Percentiles rank a stretch among this genome's conserved stretches.
Conservation (phyloP, 768 basidiomycete species). For the Saitozyma podzolica region DNA sequence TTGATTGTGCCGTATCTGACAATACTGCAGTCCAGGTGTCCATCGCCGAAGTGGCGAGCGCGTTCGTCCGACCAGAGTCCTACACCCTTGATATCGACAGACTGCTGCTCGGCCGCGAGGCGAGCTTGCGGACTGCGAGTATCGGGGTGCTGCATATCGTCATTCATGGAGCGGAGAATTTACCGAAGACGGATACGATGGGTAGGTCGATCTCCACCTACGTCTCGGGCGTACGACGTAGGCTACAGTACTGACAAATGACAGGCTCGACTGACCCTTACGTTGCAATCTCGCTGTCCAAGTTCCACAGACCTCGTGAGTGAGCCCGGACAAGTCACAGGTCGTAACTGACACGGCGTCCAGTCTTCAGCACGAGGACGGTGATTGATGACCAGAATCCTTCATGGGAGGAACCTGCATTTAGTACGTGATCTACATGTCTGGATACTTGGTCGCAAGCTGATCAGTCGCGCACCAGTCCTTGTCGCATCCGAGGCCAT, state of each 20-base stretch:
- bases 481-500: slow-evolving; percentile 47
- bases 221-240: not conserved
- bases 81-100: slow-evolving; percentile 52
- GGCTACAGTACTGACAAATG: not conserved
- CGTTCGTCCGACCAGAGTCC: slow-evolving; percentile 50
- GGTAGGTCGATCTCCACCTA: slow-evolving; percentile 16
- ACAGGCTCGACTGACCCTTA: slow-evolving; percentile 49
- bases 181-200: slow-evolving; percentile 48
- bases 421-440: slow-evolving; percentile 25
- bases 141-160: slow-evolving; percentile 51
- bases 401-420: slow-evolving; percentile 52
- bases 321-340: not conserved
- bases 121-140: slow-evolving; percentile 34
- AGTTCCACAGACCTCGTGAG: slow-evolving; percentile 48
- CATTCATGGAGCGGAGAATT: slow-evolving; percentile 41
- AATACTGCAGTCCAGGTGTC: slow-evolving; percentile 33
- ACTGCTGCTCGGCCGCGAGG: slow-evolving; percentile 49
- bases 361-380: slow-evolving; percentile 49
- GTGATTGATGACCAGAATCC: slow-evolving; percentile 47
- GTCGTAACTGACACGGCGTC: not conserved
- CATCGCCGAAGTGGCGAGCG: slow-evolving; percentile 45
- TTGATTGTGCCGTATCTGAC: slow-evolving; percentile 2
- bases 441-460: slow-evolving; percentile 1
- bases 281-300: slow-evolving; percentile 42
- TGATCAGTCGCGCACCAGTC: slow-evolving; percentile 22